Conservation (phyloP, 441 rosid genomes). For the Corymbia citriodora region DNA sequence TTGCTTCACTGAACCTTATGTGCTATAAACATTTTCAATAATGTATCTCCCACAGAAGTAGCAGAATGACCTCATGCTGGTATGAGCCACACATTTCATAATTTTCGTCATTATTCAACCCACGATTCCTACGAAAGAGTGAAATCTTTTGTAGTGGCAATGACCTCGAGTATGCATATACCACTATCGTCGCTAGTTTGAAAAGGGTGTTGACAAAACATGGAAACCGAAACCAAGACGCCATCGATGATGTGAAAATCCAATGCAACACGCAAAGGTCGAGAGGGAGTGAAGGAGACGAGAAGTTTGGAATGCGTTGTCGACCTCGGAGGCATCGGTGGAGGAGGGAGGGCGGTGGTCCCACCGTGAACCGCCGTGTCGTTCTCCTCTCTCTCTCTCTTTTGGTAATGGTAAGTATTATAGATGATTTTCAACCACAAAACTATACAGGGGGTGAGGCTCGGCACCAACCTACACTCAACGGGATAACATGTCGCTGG, state of each 20-base stretch:
- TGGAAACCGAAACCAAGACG: no score
- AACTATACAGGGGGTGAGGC: no score
- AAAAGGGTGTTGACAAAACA: no score
- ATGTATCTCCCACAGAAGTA: neutral
- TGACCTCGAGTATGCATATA: neutral
- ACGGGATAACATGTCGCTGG: no score
- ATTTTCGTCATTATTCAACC: neutral
- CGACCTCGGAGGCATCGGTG: conserved; percentile 54
- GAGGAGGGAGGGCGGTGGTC: conserved; percentile 59
- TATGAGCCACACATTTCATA: neutral
- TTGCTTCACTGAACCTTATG: neutral
- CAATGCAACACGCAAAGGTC: no score
- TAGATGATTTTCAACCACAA: no score
- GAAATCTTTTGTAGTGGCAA: no score
- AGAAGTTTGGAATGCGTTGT: conserved; percentile 6
- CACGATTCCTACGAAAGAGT: no score
- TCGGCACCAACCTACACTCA: no score
- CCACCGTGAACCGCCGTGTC: conserved; percentile 74
- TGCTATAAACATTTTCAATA: neutral
- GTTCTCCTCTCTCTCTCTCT: conserved; percentile 85
- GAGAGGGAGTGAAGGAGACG: no score
- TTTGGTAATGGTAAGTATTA: neutral
- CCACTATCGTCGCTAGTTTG: no score
- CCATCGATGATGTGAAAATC: no score
- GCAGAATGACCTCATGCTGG: neutral